phyloP scores from a whole-genome alignment of 2,329 filamentous ascomycete genomes.

The Diaporthe sp. region DNA sequence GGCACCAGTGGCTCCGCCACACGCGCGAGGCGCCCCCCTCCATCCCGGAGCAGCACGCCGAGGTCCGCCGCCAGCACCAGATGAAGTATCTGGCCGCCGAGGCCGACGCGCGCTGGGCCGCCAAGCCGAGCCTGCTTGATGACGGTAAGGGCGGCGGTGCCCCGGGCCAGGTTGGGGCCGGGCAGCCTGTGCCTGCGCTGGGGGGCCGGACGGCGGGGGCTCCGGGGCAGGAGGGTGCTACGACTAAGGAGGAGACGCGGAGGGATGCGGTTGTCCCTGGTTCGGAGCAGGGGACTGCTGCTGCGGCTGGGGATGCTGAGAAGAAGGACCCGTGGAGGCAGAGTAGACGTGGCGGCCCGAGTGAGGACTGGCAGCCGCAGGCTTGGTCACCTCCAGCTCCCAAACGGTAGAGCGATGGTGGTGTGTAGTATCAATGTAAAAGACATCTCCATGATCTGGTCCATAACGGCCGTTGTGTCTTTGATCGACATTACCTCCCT shows the following conservation, averaged over 20 bases:
- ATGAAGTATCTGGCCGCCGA: constrained; percentile 67
- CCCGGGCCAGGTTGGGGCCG: constrained; percentile 31
- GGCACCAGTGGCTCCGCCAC: constrained; percentile 77
- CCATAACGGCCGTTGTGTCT: background rate
- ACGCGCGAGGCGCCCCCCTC: constrained; percentile 65
- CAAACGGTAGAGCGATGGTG: constrained; percentile 44
- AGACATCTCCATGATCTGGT: constrained; percentile 1
- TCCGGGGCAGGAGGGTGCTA: constrained; percentile 35
- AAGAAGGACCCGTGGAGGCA: constrained; percentile 67
- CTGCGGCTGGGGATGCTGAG: background rate
- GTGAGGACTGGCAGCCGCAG: constrained; percentile 75
- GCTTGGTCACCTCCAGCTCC: constrained; percentile 60
- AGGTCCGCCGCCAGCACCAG: constrained; percentile 62
- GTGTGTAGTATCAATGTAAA: background rate
- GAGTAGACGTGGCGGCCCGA: constrained; percentile 60
- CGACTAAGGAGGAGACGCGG: constrained; percentile 31
- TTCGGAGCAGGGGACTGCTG: constrained; percentile 27
- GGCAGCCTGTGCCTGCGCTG: constrained; percentile 44
- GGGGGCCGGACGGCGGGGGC: constrained; percentile 34
- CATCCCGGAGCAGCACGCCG: constrained; percentile 65
- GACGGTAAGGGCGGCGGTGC: constrained; percentile 40
- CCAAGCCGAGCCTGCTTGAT: constrained; percentile 63
- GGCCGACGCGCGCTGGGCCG: constrained; percentile 73
- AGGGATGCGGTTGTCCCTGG: constrained; percentile 28
- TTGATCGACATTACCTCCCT: background rate